A percentile compares a stretch with the other conserved stretches of the same genome.
These are phyloP conservation scores for Pinus albicaulis DNA, from an alignment of 75 land plant genomes.

Conservation along the genomic window DNA sequence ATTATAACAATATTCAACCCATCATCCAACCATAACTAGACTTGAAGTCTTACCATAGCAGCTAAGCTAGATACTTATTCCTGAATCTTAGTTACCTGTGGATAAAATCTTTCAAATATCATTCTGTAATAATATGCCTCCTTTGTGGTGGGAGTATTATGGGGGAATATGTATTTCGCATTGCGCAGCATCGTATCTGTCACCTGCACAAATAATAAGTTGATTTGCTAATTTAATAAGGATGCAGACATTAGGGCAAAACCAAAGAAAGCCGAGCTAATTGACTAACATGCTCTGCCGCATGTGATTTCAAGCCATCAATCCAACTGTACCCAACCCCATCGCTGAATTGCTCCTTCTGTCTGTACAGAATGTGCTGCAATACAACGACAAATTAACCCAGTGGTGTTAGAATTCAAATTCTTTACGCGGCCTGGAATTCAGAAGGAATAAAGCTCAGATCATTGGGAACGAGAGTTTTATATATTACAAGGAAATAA, in stretches of 20 bases:
- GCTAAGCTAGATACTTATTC: too few relatives aligned
- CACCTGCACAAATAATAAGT: constrained; percentile 34
- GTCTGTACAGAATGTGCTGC: constrained; percentile 95
- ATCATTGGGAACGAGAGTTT: too few relatives aligned
- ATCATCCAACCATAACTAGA: too few relatives aligned
- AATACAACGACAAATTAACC: neutral
- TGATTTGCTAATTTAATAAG: too few relatives aligned
- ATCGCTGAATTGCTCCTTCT: constrained; percentile 99
- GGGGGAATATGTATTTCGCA: constrained; percentile 63
- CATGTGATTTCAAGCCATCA: constrained; percentile 88
- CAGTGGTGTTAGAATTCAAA: too few relatives aligned
- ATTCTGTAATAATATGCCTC: constrained; percentile 81
- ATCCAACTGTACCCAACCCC: constrained; percentile 99
- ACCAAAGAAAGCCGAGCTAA: too few relatives aligned
- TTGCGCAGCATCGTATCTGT: constrained; percentile 72
- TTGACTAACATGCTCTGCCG: constrained; percentile 10
- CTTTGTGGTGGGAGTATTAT: constrained; percentile 76
- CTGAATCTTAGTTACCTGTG: constrained; percentile 32
- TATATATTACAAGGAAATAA: too few relatives aligned
- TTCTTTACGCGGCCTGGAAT: too few relatives aligned
- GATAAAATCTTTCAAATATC: constrained; percentile 77
- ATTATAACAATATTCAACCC: too few relatives aligned
- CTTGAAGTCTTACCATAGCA: too few relatives aligned
- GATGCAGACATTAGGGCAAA: too few relatives aligned
- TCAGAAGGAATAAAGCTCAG: too few relatives aligned